phyloP scores from a whole-genome alignment of 257 asterid genomes.

The Rhazya stricta region DNA sequence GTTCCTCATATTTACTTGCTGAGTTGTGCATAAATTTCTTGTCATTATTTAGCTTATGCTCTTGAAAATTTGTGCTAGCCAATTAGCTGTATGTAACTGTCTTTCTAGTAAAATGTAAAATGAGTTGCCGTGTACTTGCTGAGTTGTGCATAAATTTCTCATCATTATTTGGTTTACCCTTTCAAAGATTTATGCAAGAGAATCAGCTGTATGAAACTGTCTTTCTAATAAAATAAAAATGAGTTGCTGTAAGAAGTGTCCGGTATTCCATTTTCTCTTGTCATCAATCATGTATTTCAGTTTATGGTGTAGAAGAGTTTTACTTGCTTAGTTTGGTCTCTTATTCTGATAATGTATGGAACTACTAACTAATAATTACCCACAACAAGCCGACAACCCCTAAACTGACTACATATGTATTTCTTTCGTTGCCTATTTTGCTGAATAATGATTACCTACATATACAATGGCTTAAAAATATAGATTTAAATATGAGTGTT shows the following conservation, averaged over 20 bases:
- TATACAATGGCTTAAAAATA: neutral
- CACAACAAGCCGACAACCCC: neutral
- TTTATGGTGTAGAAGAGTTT: neutral
- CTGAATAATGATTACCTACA: neutral
- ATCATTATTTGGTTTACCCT: neutral
- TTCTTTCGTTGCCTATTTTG: neutral
- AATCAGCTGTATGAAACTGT: neutral
- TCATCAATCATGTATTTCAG: neutral
- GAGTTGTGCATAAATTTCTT: constrained; percentile 2
- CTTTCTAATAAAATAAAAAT: neutral
- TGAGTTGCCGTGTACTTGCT: neutral
- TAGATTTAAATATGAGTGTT: neutral
- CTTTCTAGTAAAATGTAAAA: constrained; percentile 1
- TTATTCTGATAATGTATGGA: neutral
- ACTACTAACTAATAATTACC: neutral
- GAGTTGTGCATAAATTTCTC: constrained; percentile 3
- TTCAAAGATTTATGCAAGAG: neutral
- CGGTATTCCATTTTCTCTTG: neutral
- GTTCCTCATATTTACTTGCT: neutral
- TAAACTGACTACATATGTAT: neutral
- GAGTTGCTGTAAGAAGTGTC: constrained; percentile 2
- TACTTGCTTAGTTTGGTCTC: neutral
- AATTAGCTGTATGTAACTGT: neutral
- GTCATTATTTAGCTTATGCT: neutral
- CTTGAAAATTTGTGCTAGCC: neutral